phyloP scores from a whole-genome alignment of 176 grass and related monocot species.

The Oryza australiensis region DNA sequence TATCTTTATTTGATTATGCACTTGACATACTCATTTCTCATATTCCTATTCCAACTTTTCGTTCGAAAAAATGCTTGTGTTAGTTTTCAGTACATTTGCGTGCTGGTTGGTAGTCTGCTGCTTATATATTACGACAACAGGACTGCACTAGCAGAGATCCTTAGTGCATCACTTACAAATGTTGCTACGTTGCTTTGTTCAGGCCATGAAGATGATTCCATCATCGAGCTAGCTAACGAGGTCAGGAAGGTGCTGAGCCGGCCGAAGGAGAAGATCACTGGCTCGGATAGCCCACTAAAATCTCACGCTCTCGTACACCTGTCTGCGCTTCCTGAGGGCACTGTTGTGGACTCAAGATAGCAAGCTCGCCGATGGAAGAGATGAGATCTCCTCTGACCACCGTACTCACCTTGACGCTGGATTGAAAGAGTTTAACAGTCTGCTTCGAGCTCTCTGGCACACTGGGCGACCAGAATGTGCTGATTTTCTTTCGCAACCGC shows the following conservation, averaged over 20 bases:
- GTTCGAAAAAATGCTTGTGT: not conserved
- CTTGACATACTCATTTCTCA: not conserved
- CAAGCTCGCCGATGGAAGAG: not conserved
- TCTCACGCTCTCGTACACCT: constrained; percentile 37
- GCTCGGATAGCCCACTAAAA: constrained; percentile 31
- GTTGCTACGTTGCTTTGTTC: constrained; percentile 2
- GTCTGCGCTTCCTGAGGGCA: constrained; percentile 39
- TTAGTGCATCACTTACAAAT: constrained; percentile 12
- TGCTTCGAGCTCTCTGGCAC: constrained; percentile 18
- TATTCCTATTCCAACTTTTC: not conserved
- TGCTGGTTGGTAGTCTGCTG: not conserved
- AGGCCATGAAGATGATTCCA: constrained; percentile 77
- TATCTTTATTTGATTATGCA: constrained; percentile 8
- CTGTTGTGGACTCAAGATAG: constrained; percentile 51
- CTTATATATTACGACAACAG: not conserved
- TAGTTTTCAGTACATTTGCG: not conserved
- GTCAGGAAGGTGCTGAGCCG: constrained; percentile 69
- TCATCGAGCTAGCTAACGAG: constrained; percentile 62
- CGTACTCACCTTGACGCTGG: not conserved
- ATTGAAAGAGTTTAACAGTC: not conserved
- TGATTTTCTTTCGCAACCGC: constrained; percentile 23
- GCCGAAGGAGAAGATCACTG: constrained; percentile 44
- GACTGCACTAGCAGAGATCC: not conserved
- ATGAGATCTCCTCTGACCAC: constrained; percentile 25
- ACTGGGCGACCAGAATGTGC: not conserved